Base-by-base conservation (phyloP, 306 rosid species). In the Parietaria judaica region DNA sequence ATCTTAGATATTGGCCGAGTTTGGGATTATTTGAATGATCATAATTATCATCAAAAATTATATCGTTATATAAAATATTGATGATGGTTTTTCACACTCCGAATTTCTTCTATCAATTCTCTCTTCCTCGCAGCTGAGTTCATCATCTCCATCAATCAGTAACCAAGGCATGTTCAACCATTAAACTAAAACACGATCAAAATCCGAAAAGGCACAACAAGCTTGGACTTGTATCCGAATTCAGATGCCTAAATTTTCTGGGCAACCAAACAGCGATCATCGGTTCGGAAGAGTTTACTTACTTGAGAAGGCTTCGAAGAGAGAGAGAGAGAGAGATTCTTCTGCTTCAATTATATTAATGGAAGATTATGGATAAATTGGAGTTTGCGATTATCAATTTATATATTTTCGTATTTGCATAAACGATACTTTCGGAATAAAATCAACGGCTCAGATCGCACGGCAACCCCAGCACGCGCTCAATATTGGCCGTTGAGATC, bases 241-340 rank as follows among this genome's bases (percentile, higher is more conserved):
- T 53, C 34, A 23, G 10, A 15, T 8, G 57, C 9, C 23, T 53
- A 15, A 0, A 45, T 61, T 47, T 41, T 41, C 66, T 47, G 39
- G 23, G 54, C 45, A 23, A 61, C 55, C 66, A 61, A 23, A 61
- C 38, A 60, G 31, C 52, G 31, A 41, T 5, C 45, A 41, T 5
- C 36, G 5, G 3, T 10, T 34, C n/a, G 6, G 17, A 38, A 57
- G 48, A 57, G 61, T 36, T 57, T 56, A n/a, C 61, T 57, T 57
- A 57, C 45, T 14, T 36, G 61, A 57, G 31, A 38, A 36, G 45
- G 14, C 31, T n/a, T 3, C 12, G 41, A 31, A 55, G 59, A 55
- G 59, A 55, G 8, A 31, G n/a, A 54, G n/a, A 17, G 0, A 55
- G 8, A 55, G n/a, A 31, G n/a, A 11, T 8, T 1, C 9, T 6